phyloP scores from a whole-genome alignment of 2,329 filamentous ascomycete genomes.

The Colletotrichum sp. region DNA sequence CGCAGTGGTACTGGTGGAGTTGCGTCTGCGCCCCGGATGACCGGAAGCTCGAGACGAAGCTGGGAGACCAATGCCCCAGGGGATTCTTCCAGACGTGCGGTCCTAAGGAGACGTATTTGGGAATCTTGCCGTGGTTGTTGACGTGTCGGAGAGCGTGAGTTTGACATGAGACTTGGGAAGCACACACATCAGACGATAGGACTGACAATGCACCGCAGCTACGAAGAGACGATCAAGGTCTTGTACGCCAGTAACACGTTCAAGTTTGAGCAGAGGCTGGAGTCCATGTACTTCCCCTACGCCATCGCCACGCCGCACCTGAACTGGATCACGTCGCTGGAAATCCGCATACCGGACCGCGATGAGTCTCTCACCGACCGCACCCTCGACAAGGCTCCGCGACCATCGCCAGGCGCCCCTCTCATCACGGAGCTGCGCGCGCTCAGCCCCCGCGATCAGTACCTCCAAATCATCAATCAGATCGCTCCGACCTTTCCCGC shows the following conservation, averaged over 20 bases:
- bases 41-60: constrained; percentile 11
- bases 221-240: constrained; percentile 21
- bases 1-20: constrained; percentile 23
- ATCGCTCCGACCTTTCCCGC: constrained; percentile 13
- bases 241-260: constrained; percentile 22
- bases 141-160: constrained; percentile 22
- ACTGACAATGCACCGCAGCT: constrained; percentile 9
- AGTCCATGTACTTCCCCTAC: constrained; percentile 19
- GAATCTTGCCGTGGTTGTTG: constrained; percentile 15
- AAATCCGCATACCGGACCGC: constrained; percentile 19
- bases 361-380: constrained; percentile 17
- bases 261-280: constrained; percentile 20
- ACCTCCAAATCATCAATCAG: constrained; percentile 2
- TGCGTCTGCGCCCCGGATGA: constrained; percentile 21
- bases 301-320: not conserved
- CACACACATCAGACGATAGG: not conserved
- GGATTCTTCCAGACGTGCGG: constrained; percentile 19
- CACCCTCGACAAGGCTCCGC: constrained; percentile 6
- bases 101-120: constrained; percentile 14
- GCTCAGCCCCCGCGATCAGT: constrained; percentile 5
- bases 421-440: not conserved
- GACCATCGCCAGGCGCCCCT: not conserved
- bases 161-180: not conserved
- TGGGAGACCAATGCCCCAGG: constrained; percentile 17
- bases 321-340: constrained; percentile 19